phyloP scores from a whole-genome alignment of 179 eudicot species.

The Monotropa hypopitys region DNA sequence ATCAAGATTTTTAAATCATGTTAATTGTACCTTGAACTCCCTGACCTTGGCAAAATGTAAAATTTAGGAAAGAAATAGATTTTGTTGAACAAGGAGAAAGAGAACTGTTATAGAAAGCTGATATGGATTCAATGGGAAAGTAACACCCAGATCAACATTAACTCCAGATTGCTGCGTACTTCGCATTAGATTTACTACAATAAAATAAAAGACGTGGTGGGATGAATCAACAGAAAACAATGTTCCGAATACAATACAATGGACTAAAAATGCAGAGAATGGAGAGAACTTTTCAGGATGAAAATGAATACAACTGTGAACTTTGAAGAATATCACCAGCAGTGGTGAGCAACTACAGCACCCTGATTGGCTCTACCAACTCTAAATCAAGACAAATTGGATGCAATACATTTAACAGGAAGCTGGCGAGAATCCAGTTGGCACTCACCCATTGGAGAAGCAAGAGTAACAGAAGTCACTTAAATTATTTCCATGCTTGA shows the following conservation, averaged over 20 bases:
- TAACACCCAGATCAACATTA: slow-evolving; percentile 3
- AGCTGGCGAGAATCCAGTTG: slow-evolving; percentile 2
- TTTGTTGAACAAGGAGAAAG: background rate
- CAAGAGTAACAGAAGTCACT: slow-evolving; percentile 46
- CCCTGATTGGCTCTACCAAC: background rate
- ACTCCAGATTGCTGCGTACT: background rate
- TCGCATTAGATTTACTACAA: background rate
- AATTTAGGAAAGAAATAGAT: background rate
- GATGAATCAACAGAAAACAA: background rate
- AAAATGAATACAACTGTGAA: background rate
- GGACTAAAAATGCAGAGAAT: background rate
- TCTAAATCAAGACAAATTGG: background rate
- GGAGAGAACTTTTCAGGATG: background rate
- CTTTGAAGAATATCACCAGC: background rate
- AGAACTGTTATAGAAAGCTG: background rate
- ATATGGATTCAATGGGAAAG: background rate
- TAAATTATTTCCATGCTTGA: slow-evolving; percentile 44
- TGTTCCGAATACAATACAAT: background rate
- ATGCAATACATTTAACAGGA: background rate
- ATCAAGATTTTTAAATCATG: background rate
- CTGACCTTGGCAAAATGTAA: background rate
- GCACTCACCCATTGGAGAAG: slow-evolving; percentile 45
- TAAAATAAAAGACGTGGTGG: background rate
- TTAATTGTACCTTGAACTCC: background rate
- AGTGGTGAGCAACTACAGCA: slow-evolving; percentile 9